Evolutionary conservation across 768 basidiomycete genomes (phyloP), one percentile per base, ranked within the genome.

Genomic region (Macrocybe gigantea): DNA sequence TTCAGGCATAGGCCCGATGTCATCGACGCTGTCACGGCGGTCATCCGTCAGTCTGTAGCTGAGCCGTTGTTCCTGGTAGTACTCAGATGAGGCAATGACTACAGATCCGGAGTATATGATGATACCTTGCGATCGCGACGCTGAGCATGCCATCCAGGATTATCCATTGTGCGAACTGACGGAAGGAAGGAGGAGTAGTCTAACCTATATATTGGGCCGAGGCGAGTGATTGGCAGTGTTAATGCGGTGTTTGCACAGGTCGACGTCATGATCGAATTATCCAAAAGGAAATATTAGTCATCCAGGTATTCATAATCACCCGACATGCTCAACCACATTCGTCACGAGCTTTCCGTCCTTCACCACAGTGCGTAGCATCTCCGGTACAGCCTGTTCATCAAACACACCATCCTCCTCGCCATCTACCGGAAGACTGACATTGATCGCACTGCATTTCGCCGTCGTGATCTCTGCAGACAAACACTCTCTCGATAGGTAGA

Each of bases 371-470:
- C 81, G 91, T 65, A 99, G 74, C 90, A 96, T 98, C 69, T 99
- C 96, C 0, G 96, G 95, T 13, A 99, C 71, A 1, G 95, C 77
- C 53, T 83, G 82, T 65, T 99, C 96, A 52, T 79, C 79, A 57
- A 93, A 97, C 39, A 94, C 74, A 5, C 93, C 95, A 7, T 95
- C 92, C 62, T 96, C 93, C 54, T 93, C 92, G 12, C 82, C 90
- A 54, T 83, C 82, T 1, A 86, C 82, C 0, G 93, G 93, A 14
- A 97, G 60, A 55, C 80, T 89, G 53, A 99, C 74, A 67, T 98
- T 99, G 66, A 99, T 88, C 32, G 83, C 75, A 58, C 88, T 92
- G 65, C 91, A 94, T 67, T 98, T 97, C 44, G 92, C 86, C 0
- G 93, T 95, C 30, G 89, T 90, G 57, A 99, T 87, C 68, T 97